Base-by-base conservation (phyloP, 139 green algal species). In the Yamagishiella unicocca region DNA sequence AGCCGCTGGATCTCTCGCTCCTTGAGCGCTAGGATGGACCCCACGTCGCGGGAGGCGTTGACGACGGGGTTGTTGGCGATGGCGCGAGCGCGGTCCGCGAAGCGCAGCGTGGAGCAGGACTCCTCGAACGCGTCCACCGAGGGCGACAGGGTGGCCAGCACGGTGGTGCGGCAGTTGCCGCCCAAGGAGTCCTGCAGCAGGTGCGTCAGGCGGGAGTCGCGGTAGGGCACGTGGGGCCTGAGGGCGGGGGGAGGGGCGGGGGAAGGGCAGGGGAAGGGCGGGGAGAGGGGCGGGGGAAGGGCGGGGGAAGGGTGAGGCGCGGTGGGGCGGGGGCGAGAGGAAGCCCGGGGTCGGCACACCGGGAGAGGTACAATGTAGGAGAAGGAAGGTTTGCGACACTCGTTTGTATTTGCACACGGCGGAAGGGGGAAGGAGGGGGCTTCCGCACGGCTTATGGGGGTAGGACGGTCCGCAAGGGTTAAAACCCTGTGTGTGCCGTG, bases 181-280 rank as follows among this genome's bases (percentile, higher is more conserved):
- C 90, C 90, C 33, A 93, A 77, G 3, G 90, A 92, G 83, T 92
- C 88, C 70, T 98, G 95, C 53, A 99, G 95, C 77, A 99, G 92
- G 83, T 96, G 97, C 27, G 95, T 97, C 55, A 97, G 92, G 74
- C 92, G 94, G 86, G 84, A 93, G 87, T 94, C 90, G 46, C 95
- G 87, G 89, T 96, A 96, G 1, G 94, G 94, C 72, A 96, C 88
- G 78, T 95, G 92, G 37, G 64, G 50, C 50, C 70, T 77, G 70
- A 22, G 70, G 70, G 38, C 12, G 35, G 67, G 14, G 33, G 67
- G 14, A 21, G 35, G 14, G 10, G 67, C 35, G 67, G 37, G 50
- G 37, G 35, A 29, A 75, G 35, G 37, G 35, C 6, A 12, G 67
- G 37, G 35, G 19, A 9, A 50, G 31, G 35, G 35, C 35, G 5